Evolutionary conservation across 176 grass and related monocot species (phyloP).

Genomic region (Canna indica): DNA sequence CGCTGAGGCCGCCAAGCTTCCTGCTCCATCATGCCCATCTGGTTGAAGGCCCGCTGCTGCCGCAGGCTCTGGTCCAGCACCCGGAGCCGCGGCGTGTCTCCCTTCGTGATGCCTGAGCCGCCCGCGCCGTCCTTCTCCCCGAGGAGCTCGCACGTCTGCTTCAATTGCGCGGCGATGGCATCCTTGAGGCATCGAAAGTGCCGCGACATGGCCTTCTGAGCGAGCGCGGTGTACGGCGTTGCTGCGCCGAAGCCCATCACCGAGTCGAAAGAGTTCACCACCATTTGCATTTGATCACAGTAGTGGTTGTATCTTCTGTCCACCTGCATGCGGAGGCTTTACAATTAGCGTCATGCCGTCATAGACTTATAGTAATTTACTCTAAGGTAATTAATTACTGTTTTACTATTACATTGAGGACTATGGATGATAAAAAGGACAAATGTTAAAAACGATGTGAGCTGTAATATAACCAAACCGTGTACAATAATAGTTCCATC

Average conservation of each 20-base stretch:
- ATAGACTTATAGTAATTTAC: not conserved
- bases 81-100: slow-evolving; percentile 85
- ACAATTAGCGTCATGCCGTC: not conserved
- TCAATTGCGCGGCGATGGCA: slow-evolving; percentile 60
- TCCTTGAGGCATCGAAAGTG: slow-evolving; percentile 99
- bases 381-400: not conserved
- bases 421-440: not conserved
- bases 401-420: not conserved
- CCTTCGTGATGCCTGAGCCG: slow-evolving; percentile 76
- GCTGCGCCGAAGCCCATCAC: slow-evolving; percentile 94
- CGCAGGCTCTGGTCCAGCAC: slow-evolving; percentile 77
- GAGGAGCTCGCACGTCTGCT: slow-evolving; percentile 59
- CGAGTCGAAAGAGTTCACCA: slow-evolving; percentile 99
- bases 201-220: slow-evolving; percentile 98
- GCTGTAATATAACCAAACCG: not conserved
- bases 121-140: slow-evolving; percentile 81
- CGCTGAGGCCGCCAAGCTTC: slow-evolving; percentile 95
- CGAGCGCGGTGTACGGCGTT: slow-evolving; percentile 92
- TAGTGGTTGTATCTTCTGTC: slow-evolving; percentile 99
- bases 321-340: slow-evolving; percentile 35
- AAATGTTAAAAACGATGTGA: not conserved
- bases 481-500: not conserved
- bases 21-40: slow-evolving; percentile 99
- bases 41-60: slow-evolving; percentile 95
- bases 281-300: slow-evolving; percentile 99